Evolutionary conservation across 2,329 filamentous ascomycete species (phyloP).

Genomic region (Fonsecaea pugnacius): DNA sequence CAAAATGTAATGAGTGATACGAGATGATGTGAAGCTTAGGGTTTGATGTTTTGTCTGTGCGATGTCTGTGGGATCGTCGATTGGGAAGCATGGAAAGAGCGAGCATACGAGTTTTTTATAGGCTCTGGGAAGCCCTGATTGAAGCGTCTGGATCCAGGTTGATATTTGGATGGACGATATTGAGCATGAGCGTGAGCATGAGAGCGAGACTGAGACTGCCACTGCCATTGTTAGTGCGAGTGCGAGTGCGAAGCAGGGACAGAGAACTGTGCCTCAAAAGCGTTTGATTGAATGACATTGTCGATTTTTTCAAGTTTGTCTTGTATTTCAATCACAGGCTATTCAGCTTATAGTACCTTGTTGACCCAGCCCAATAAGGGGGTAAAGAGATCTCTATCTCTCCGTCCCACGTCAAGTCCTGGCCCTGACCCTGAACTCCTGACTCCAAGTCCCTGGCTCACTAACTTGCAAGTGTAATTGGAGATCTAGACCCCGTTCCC

Average conservation of each 20-base stretch:
- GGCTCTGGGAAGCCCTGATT: not conserved
- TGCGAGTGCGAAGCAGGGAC: not conserved
- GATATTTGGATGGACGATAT: not conserved
- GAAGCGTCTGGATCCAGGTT: not conserved
- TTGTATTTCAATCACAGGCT: too few relatives aligned
- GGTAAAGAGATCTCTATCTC: too few relatives aligned
- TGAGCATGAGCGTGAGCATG: not conserved
- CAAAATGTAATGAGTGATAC: not conserved
- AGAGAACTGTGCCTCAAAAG: not conserved
- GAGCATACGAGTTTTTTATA: not conserved
- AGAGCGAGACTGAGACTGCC: not conserved
- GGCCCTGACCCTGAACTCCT: too few relatives aligned
- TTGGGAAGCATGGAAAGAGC: not conserved
- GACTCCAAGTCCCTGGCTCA: too few relatives aligned
- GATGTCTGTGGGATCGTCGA: not conserved
- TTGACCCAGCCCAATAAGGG: too few relatives aligned
- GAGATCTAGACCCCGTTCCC: too few relatives aligned
- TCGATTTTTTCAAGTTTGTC: too few relatives aligned
- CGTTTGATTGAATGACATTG: not conserved
- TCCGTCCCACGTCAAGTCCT: too few relatives aligned
- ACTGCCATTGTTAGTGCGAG: not conserved
- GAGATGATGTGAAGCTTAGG: not conserved
- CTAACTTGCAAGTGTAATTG: too few relatives aligned
- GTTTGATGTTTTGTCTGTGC: not conserved
- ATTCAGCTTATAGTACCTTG: too few relatives aligned